A percentile compares a stretch with the other conserved stretches of the same genome.
Conservation (phyloP, 768 basidiomycete genomes). For the Crepidotus variabilis region DNA sequence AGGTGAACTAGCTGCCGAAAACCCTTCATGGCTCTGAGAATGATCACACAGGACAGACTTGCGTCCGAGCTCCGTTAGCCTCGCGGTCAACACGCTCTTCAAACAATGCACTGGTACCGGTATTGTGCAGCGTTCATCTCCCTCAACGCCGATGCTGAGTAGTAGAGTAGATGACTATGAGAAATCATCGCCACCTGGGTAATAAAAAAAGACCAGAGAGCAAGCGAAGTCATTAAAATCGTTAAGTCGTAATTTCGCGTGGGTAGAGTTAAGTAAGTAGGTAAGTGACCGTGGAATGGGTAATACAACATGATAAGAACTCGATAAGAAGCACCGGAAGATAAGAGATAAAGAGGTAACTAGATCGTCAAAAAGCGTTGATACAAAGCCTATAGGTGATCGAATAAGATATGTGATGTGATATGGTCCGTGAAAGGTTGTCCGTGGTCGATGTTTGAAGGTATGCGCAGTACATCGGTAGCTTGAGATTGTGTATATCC, state of each 20-base stretch:
- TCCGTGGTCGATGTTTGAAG: background rate
- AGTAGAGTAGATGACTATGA: background rate
- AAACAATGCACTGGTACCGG: no score
- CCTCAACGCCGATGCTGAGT: no score
- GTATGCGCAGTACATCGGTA: background rate
- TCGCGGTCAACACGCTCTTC: background rate
- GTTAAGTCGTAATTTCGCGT: constrained; percentile 2
- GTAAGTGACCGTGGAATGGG: background rate
- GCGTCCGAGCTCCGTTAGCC: background rate
- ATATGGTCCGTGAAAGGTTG: background rate
- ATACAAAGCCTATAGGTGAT: background rate
- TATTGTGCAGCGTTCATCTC: no score
- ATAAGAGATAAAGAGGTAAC: no score
- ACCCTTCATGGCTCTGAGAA: no score
- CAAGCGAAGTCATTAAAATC: background rate
- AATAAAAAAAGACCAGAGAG: background rate
- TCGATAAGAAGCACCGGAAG: no score
- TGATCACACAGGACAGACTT: background rate
- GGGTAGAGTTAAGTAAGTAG: background rate
- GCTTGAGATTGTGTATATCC: background rate
- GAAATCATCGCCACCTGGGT: background rate
- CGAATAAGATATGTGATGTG: background rate
- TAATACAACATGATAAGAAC: background rate
- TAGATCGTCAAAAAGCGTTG: no score
- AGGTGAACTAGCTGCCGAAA: background rate